Conservation (phyloP, 139 green algal species). For the Mesotaenium endlicherianum region DNA sequence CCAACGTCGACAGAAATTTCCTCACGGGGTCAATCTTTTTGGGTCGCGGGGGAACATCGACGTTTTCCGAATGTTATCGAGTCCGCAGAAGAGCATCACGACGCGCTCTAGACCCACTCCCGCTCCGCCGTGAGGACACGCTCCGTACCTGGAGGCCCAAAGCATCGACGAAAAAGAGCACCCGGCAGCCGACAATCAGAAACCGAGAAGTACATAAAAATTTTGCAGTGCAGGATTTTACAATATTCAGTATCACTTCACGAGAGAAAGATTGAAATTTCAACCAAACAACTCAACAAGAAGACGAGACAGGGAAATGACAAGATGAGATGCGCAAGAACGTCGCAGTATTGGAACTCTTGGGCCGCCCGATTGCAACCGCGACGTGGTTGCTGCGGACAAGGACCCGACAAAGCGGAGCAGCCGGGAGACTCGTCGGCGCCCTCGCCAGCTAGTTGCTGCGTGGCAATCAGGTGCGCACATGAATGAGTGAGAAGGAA, state of each 20-base stretch:
- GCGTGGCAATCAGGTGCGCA: too few species aligned
- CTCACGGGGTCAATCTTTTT: constrained; percentile 85
- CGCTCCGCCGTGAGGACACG: constrained; percentile 78
- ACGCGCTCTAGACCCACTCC: constrained; percentile 97
- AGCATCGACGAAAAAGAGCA: neutral
- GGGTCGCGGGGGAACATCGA: constrained; percentile 96
- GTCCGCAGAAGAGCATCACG: constrained; percentile 94
- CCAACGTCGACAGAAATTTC: neutral
- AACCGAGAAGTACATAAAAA: neutral
- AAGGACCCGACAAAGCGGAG: too few species aligned
- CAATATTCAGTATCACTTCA: too few species aligned
- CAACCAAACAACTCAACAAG: too few species aligned
- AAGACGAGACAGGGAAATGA: neutral
- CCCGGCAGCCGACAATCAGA: constrained; percentile 3
- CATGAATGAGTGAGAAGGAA: too few species aligned
- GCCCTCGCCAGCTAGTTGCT: too few species aligned
- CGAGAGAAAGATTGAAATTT: too few species aligned
- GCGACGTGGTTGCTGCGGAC: too few species aligned
- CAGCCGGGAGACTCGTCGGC: too few species aligned
- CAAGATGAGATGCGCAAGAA: neutral
- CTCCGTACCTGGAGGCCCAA: constrained; percentile 78
- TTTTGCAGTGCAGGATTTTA: neutral
- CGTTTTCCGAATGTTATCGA: constrained; percentile 98
- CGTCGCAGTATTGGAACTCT: neutral
- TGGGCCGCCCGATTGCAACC: too few species aligned